A percentile compares a stretch with the other conserved stretches of the same genome.
These are phyloP conservation scores for Fraxinus platypoda DNA, from an alignment of 305 asterid genomes.

Conservation along the genomic window DNA sequence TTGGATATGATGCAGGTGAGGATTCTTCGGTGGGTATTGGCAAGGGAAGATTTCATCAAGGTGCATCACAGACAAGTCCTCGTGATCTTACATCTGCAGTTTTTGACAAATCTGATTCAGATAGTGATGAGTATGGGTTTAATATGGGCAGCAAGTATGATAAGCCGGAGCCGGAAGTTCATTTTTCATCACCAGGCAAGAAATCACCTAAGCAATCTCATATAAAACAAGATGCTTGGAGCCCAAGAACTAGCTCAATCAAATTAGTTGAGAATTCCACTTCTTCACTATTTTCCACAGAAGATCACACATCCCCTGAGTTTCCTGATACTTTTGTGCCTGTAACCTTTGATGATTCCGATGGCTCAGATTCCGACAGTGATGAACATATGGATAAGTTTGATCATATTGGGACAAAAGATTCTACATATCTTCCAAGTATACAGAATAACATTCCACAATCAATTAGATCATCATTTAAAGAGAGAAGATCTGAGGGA, in stretches of 20 bases:
- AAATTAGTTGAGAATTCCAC: conserved; percentile 29
- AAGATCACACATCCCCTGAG: conserved; percentile 35
- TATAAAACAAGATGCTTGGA: neutral
- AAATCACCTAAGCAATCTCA: neutral
- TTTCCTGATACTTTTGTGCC: conserved; percentile 38
- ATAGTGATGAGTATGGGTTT: conserved; percentile 36
- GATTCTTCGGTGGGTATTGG: conserved; percentile 32
- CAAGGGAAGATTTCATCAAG: conserved; percentile 28
- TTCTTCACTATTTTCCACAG: conserved; percentile 24
- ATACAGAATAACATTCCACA: conserved; percentile 20
- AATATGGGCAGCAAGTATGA: conserved; percentile 43
- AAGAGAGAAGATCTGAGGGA: conserved; percentile 21
- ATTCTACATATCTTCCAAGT: conserved; percentile 23
- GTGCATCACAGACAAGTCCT: conserved; percentile 35
- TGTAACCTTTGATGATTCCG: conserved; percentile 57
- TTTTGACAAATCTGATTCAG: conserved; percentile 67
- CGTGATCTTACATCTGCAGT: conserved; percentile 44
- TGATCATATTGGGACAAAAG: conserved; percentile 18
- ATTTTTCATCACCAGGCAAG: neutral
- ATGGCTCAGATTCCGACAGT: conserved; percentile 47
- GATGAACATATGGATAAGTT: conserved; percentile 36
- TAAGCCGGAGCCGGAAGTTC: conserved; percentile 34
- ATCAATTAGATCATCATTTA: conserved; percentile 25
- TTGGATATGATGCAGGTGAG: conserved; percentile 33
- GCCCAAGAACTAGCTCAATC: conserved; percentile 30